A percentile compares a stretch with the other conserved stretches of the same genome.
phyloP scores from a whole-genome alignment of 352 stramenopile species.

The Pythium insidiosum region DNA sequence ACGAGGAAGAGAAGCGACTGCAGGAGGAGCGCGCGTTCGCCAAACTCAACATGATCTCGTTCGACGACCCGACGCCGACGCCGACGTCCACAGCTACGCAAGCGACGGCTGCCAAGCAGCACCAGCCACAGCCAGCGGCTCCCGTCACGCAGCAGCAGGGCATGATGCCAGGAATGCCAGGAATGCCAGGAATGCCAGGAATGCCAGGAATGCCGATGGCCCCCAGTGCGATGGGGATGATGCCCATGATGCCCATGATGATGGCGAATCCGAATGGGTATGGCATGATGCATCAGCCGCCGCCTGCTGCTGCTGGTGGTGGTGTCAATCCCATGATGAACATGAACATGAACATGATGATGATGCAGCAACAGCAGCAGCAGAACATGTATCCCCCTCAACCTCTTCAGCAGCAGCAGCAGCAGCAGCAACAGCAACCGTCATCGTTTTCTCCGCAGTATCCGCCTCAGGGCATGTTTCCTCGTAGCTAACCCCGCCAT shows the following conservation, averaged over 20 bases:
- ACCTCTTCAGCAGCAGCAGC: too few species aligned
- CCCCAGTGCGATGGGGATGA: neutral
- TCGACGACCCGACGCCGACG: constrained; percentile 37
- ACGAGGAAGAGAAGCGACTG: constrained; percentile 42
- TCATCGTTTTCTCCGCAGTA: constrained; percentile 22
- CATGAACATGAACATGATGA: constrained; percentile 30
- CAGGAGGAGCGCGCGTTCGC: constrained; percentile 54
- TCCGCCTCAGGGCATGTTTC: too few species aligned
- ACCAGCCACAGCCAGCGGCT: constrained; percentile 11
- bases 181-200: neutral
- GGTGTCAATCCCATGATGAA: too few species aligned
- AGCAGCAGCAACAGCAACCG: constrained; percentile 33
- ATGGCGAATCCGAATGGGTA: neutral
- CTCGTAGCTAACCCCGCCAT: too few species aligned
- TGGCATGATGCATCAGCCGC: neutral
- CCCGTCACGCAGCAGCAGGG: constrained; percentile 8
- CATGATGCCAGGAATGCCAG: constrained; percentile 1
- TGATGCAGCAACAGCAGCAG: constrained; percentile 39
- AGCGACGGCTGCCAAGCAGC: constrained; percentile 10
- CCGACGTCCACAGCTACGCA: neutral
- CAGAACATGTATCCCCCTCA: too few species aligned
- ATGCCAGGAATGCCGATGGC: constrained; percentile 3
- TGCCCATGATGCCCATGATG: constrained; percentile 2
- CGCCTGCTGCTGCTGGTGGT: too few species aligned
- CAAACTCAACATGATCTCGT: constrained; percentile 77